Evolutionary conservation across 2,329 filamentous ascomycete species (phyloP), one percentile per base, ranked within the genome.

Genomic region (Colletotrichum acutatum): DNA sequence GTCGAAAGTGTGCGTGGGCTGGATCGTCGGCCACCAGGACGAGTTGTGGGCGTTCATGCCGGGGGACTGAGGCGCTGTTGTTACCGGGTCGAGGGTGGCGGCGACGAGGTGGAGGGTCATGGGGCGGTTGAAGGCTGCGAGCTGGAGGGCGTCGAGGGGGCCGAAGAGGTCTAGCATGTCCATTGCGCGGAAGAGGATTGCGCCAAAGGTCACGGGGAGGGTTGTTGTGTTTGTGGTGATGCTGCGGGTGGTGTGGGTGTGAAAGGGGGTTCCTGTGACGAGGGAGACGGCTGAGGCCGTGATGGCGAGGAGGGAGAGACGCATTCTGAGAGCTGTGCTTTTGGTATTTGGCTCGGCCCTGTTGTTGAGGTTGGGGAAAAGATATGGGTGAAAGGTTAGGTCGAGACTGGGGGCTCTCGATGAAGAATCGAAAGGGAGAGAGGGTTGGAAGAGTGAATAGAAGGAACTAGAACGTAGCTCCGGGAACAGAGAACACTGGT

Each of bases 1-100:
- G 56, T 81, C 83, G 76, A 91, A 91, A 0, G 90, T 92, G 77
- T 83, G 81, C 2, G 85, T 87, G 24, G 86, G 83, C 22, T 79
- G 71, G 16, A 86, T 70, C 26, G 70, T 67, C 19, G 84, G 80
- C 61, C 78, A 82, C 74, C 85, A 84, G 72, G 77, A 78, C 53
- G 80, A 81, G 75, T 81, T 81, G 76, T 76, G 76, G 30, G 74
- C 71, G 77, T 83, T 83, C 74, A 78, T 80, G n/a, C 53, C n/a
- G 7, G 75, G 58, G 4, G 72, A 34, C 46, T 69, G 63, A 8
- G 76, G 74, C n/a, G 79, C 76, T 1, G 84, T 84, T 9, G 78
- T 81, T 19, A 87, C 84, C 1, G 85, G 83, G 16, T 84, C 82
- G 14, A 84, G 77, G 16, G 82, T 83, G 8, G 79, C 77, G 32